Percentiles rank a stretch among this genome's conserved stretches.
phyloP scores from a whole-genome alignment of 2,329 filamentous ascomycete species.

The Hirsutella minnesotensis region DNA sequence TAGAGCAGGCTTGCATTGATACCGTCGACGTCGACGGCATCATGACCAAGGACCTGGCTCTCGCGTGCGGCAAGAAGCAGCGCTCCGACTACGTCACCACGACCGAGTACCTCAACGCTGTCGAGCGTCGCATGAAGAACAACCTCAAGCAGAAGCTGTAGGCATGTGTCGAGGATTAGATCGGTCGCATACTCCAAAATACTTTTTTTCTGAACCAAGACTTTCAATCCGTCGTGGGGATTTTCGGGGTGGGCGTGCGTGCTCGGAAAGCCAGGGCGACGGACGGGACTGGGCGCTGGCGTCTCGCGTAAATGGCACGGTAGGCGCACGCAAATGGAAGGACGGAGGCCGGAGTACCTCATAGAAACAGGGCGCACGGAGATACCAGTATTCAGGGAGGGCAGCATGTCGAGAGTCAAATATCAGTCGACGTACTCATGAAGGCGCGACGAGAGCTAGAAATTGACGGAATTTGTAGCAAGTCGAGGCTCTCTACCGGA shows the following conservation, averaged over 20 bases:
- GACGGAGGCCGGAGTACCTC: no score
- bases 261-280: no score
- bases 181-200: no score
- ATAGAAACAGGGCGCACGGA: conserved; percentile 2
- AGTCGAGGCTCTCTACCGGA: neutral
- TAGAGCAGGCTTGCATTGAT: conserved; percentile 89
- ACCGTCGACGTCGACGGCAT: conserved; percentile 87
- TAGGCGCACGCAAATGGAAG: no score
- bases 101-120: conserved; percentile 79
- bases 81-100: conserved; percentile 85
- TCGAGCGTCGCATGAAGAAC: conserved; percentile 78
- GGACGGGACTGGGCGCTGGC: no score
- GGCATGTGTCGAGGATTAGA: no score
- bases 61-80: conserved; percentile 80
- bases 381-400: neutral
- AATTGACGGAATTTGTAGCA: neutral
- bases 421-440: neutral
- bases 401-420: neutral
- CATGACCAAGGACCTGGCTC: conserved; percentile 99
- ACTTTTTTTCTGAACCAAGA: no score
- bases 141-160: conserved; percentile 69
- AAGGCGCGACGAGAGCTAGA: no score
- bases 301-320: no score
- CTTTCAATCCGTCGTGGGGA: no score
- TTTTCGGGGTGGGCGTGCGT: no score